A percentile compares a stretch with the other conserved stretches of the same genome.
Conservation (phyloP, 73 alveolate genomes). For the Paramecium tetraurelia region DNA sequence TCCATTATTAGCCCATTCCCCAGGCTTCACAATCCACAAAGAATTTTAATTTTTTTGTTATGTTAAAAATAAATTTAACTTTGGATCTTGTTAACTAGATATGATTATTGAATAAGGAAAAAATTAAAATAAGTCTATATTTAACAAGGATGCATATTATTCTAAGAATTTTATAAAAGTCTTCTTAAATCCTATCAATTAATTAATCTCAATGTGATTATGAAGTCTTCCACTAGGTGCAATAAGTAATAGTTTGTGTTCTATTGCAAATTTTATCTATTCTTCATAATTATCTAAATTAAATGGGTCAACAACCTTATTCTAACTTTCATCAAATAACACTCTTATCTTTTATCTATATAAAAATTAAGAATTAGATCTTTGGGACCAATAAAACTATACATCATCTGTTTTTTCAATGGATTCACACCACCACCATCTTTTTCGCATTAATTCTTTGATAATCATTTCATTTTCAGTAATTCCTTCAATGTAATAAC, state of each 20-base stretch:
- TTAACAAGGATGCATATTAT: neutral
- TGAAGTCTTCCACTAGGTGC: neutral
- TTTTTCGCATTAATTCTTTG: neutral
- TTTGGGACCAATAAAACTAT: neutral
- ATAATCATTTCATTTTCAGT: neutral
- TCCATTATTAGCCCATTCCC: neutral
- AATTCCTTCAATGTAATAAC: neutral
- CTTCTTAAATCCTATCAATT: neutral
- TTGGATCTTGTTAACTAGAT: neutral
- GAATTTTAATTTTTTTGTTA: neutral
- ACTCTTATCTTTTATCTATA: neutral
- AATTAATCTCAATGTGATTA: neutral
- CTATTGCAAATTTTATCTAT: constrained; percentile 12
- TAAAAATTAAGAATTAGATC: neutral
- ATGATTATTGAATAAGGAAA: neutral
- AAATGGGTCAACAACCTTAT: neutral
- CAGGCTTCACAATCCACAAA: constrained; percentile 3
- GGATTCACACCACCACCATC: constrained; percentile 28
- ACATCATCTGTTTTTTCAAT: neutral
- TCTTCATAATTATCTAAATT: neutral
- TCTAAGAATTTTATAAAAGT: neutral
- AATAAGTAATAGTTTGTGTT: neutral
- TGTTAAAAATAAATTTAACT: neutral
- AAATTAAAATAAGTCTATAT: neutral
- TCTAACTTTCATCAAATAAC: neutral